These are phyloP conservation scores for Somion occarium DNA, from an alignment of 1,284 basidiomycete species.

Conservation along the genomic window DNA sequence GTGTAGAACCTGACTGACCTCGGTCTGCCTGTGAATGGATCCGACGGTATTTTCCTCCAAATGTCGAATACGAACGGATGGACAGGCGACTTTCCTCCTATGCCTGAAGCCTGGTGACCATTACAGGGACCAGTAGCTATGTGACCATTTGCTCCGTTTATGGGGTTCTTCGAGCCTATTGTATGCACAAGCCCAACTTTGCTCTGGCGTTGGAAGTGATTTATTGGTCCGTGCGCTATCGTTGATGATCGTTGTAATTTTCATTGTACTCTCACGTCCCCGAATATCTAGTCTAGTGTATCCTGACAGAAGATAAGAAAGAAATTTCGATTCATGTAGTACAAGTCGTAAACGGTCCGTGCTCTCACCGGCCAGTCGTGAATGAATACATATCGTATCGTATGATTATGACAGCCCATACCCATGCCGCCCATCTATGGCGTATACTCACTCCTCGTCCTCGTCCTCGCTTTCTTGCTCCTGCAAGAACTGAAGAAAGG, in stretches of 20 bases:
- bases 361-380: neutral
- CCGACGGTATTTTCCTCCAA: constrained; percentile 84
- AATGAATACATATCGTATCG: too few species aligned
- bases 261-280: too few species aligned
- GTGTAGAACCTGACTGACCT: constrained; percentile 78
- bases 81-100: constrained; percentile 66
- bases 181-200: too few species aligned
- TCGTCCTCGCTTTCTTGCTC: constrained; percentile 78
- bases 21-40: constrained; percentile 83
- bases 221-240: too few species aligned
- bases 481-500: constrained; percentile 60
- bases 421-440: neutral
- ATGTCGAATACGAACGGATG: constrained; percentile 66
- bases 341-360: neutral
- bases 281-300: too few species aligned
- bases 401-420: neutral
- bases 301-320: neutral
- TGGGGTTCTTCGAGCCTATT: too few species aligned
- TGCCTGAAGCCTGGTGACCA: constrained; percentile 76
- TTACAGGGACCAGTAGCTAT: neutral
- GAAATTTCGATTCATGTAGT: neutral
- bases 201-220: too few species aligned
- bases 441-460: constrained; percentile 34
- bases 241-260: neutral
- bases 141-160: neutral